Base-by-base conservation (phyloP, 345 rosid genomes). In the Erodium maritimum region DNA sequence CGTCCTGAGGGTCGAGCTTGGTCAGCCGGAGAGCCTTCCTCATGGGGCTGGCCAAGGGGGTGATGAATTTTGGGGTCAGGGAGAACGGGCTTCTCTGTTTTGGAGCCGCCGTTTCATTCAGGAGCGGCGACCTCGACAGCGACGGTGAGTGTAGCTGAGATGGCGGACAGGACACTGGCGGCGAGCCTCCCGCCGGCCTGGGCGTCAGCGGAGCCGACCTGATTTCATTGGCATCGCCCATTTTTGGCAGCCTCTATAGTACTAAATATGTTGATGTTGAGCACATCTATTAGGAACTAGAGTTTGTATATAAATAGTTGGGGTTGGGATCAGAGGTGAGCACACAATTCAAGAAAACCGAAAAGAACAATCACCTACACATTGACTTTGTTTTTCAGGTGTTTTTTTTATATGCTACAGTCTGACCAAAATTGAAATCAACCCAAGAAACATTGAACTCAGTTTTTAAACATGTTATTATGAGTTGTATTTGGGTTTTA, bases 1-100 rank as follows among this genome's bases (percentile, higher is more conserved):
- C 67, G 34, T 65, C 69, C 16, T 65, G 65, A 19, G 59, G 66
- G 52, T 70, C 69, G 20, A 65, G 54, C 62, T 61, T 70, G 4
- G 69, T 70, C 34, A 70, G 56, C 18, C 60, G 42, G 45, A 69
- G 18, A 14, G 64, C 70, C 21, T 18, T 57, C 21, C 61, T 53
- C 23, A 57, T 29, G 0, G 70, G 74, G 45, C 69, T 70, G 16
- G 20, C 61, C 46, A 58, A 37, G n/a, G 66, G 63, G 19, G 60
- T 53, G 5, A 55, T 20, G 14, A 61, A 54, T 50, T 56, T 29
- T 11, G 69, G 61, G 9, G 61, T 52, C 12, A 54, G 19, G 19
- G 62, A 59, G 12, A 51, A 25, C 23, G 51, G 59, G 45, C 62
- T 52, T 61, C 52, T 56, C 3, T 61, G 59, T 2, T 21, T 63